A percentile compares a stretch with the other conserved stretches of the same genome.
Conservation (phyloP, 768 basidiomycete genomes). For the Lactifluus volemus region DNA sequence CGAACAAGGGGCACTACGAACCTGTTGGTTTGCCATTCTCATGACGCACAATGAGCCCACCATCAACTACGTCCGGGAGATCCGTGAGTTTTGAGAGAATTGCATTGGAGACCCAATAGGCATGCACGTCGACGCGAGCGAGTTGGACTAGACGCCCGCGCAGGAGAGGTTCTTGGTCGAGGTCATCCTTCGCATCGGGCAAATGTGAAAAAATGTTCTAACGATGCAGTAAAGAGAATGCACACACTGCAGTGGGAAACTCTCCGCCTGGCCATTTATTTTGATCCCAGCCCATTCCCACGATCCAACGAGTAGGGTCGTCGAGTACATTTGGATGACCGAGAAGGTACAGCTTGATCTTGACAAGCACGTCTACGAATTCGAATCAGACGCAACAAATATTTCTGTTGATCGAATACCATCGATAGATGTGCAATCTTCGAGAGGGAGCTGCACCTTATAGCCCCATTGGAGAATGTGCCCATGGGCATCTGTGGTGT, state of each 20-base stretch:
- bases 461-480: conserved; percentile 71
- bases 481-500: conserved; percentile 60
- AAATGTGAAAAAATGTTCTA: neutral
- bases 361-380: conserved; percentile 49
- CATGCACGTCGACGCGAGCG: conserved; percentile 74
- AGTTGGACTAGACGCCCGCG: conserved; percentile 64
- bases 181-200: conserved; percentile 44
- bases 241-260: conserved; percentile 66
- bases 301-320: conserved; percentile 58
- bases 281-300: conserved; percentile 94
- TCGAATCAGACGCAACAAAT: neutral
- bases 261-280: conserved; percentile 49
- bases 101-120: conserved; percentile 73
- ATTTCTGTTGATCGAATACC: conserved; percentile 32
- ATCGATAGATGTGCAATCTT: conserved; percentile 46
- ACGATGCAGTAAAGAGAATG: neutral
- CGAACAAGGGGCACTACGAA: conserved; percentile 20
- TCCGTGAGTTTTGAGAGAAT: conserved; percentile 56
- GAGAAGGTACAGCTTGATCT: conserved; percentile 50
- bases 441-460: conserved; percentile 55
- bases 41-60: conserved; percentile 67
- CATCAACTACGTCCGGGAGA: conserved; percentile 56
- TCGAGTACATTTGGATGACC: conserved; percentile 46
- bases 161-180: conserved; percentile 62
- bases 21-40: conserved; percentile 59